These are phyloP conservation scores for Tetracladium marchalianum DNA, from an alignment of 495 filamentous ascomycete genomes.

Conservation along the genomic window DNA sequence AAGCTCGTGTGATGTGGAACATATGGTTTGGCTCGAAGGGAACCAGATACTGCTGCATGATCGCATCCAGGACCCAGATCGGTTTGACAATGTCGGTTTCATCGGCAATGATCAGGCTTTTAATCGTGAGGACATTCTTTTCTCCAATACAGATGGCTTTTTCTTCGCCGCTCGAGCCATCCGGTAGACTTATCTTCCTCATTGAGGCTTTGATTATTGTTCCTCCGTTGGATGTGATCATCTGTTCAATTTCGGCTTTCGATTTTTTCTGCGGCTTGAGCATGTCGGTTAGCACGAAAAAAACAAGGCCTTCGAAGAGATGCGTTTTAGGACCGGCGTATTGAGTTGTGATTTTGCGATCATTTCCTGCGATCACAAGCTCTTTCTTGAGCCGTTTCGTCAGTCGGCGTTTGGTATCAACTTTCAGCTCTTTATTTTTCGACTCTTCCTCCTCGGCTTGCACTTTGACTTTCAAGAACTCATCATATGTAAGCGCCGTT, in stretches of 20 bases:
- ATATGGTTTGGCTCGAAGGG: constrained; percentile 60
- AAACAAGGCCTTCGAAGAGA: constrained; percentile 66
- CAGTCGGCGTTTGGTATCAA: constrained; percentile 64
- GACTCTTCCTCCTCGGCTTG: constrained; percentile 45
- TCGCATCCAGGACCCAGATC: constrained; percentile 67
- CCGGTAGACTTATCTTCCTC: too few species aligned
- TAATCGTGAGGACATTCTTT: constrained; percentile 76
- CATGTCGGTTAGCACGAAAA: constrained; percentile 51
- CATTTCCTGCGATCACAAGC: constrained; percentile 62
- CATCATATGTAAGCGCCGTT: constrained; percentile 62
- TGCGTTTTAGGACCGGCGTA: constrained; percentile 48
- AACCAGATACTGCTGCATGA: constrained; percentile 53
- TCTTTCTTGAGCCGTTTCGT: constrained; percentile 57
- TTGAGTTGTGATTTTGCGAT: constrained; percentile 30
- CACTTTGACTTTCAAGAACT: constrained; percentile 65
- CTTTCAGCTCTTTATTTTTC: constrained; percentile 67
- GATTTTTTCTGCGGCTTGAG: constrained; percentile 46
- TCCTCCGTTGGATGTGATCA: constrained; percentile 86
- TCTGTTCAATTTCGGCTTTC: constrained; percentile 72
- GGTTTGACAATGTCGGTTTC: constrained; percentile 64
- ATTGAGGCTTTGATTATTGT: constrained; percentile 60
- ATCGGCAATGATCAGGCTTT: constrained; percentile 63
- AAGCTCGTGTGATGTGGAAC: constrained; percentile 24
- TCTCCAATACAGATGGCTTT: constrained; percentile 69
- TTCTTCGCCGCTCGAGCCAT: constrained; percentile 32